Percentiles rank a stretch among this genome's conserved stretches.
Conservation (phyloP, 345 rosid species). For the Triadica sebifera region DNA sequence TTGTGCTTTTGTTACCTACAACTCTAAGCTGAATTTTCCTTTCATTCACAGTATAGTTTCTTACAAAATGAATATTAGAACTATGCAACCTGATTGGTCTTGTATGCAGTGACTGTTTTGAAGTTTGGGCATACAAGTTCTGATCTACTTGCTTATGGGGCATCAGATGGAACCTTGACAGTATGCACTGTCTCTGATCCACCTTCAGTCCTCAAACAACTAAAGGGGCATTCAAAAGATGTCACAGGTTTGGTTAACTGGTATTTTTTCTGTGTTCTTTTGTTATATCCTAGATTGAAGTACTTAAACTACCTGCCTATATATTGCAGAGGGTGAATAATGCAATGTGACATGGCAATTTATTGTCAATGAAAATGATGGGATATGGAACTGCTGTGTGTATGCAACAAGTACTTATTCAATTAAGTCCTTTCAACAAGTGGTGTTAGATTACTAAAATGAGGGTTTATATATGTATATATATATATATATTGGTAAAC, state of each 20-base stretch:
- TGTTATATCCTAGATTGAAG: constrained; percentile 23
- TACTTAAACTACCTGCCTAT: neutral
- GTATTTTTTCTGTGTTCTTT: constrained; percentile 53
- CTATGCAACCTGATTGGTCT: constrained; percentile 21
- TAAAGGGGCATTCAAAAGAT: constrained; percentile 81
- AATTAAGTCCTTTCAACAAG: neutral
- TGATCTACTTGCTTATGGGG: constrained; percentile 91
- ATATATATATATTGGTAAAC: too few species aligned
- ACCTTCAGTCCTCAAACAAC: constrained; percentile 60
- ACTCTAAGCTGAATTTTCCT: neutral
- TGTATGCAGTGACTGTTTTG: constrained; percentile 76
- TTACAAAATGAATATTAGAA: constrained; percentile 4
- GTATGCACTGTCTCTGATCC: constrained; percentile 76
- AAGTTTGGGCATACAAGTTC: constrained; percentile 98
- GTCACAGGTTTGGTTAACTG: constrained; percentile 97
- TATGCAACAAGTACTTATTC: neutral
- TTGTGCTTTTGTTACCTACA: neutral
- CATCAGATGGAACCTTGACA: constrained; percentile 88
- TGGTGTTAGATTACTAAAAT: neutral
- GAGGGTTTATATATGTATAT: neutral
- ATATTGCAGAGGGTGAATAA: neutral
- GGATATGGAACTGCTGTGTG: neutral
- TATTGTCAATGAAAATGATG: neutral
- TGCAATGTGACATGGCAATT: neutral
- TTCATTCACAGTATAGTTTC: neutral